phyloP scores from a whole-genome alignment of 208 protist genomes.

The Trypanosoma scelopori region DNA sequence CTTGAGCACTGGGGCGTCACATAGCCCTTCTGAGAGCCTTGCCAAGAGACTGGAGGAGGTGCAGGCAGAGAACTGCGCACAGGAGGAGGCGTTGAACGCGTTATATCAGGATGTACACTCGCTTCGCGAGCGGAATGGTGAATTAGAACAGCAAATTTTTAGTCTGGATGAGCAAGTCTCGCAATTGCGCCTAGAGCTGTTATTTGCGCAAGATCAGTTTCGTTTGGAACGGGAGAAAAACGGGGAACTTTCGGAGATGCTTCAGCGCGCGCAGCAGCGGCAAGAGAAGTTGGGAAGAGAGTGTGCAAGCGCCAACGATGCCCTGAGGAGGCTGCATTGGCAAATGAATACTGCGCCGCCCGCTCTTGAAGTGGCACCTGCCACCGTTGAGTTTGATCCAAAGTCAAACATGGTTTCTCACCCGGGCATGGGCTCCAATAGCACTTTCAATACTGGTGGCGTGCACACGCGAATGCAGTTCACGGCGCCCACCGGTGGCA shows the following conservation, averaged over 20 bases:
- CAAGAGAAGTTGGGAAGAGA: conserved; percentile 13
- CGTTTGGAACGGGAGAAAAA: background rate
- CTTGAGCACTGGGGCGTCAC: background rate
- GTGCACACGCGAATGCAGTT: background rate
- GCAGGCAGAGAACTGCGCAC: conserved; percentile 29
- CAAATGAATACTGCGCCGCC: background rate
- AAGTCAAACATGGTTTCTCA: background rate
- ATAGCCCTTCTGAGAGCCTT: background rate
- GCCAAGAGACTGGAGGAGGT: conserved; percentile 6
- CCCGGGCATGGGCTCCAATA: background rate
- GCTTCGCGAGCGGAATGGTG: conserved; percentile 31
- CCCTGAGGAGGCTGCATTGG: background rate
- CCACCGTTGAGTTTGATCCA: no score
- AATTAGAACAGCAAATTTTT: conserved; percentile 20
- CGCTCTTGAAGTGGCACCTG: background rate
- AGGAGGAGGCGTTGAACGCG: conserved; percentile 43
- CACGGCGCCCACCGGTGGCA: background rate
- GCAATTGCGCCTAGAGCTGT: conserved; percentile 3
- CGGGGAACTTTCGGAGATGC: conserved; percentile 7
- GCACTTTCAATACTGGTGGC: background rate
- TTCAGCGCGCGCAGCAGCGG: conserved; percentile 1
- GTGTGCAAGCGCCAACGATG: conserved; percentile 14
- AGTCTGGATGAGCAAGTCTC: conserved; percentile 11
- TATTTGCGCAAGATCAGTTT: conserved; percentile 3
- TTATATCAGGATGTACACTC: conserved; percentile 41